phyloP scores from a whole-genome alignment of 2,329 filamentous ascomycete genomes.

The Aspergillus sp. region DNA sequence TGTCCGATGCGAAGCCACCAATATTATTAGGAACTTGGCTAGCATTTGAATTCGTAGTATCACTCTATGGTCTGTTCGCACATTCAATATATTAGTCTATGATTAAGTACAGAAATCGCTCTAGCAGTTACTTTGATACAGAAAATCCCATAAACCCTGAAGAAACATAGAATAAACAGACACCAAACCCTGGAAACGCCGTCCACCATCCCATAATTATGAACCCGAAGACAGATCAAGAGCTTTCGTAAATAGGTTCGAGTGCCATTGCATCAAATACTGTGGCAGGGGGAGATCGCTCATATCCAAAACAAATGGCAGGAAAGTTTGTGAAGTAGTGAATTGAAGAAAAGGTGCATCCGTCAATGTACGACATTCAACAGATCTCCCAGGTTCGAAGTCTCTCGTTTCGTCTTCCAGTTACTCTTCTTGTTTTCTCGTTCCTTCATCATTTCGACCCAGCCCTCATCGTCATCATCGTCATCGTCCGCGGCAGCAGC shows the following conservation, averaged over 20 bases:
- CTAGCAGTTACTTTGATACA: not conserved
- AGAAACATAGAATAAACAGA: not conserved
- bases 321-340: not conserved
- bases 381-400: constrained; percentile 30
- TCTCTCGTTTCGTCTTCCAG: constrained; percentile 40
- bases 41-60: not conserved
- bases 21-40: constrained; percentile 10
- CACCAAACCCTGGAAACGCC: not conserved
- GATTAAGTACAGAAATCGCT: too few species aligned
- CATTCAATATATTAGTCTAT: not conserved
- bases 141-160: not conserved
- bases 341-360: constrained; percentile 1
- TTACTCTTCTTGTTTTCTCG: constrained; percentile 44
- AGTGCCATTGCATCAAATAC: constrained; percentile 1
- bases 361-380: constrained; percentile 31
- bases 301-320: not conserved
- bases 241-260: not conserved
- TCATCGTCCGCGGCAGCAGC: constrained; percentile 28
- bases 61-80: not conserved
- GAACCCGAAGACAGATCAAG: not conserved
- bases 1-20: constrained; percentile 34
- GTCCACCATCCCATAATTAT: constrained; percentile 1
- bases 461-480: constrained; percentile 45
- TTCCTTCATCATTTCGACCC: constrained; percentile 46
- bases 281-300: not conserved